phyloP scores from a whole-genome alignment of 768 basidiomycete genomes.

The Calocera viscosa region DNA sequence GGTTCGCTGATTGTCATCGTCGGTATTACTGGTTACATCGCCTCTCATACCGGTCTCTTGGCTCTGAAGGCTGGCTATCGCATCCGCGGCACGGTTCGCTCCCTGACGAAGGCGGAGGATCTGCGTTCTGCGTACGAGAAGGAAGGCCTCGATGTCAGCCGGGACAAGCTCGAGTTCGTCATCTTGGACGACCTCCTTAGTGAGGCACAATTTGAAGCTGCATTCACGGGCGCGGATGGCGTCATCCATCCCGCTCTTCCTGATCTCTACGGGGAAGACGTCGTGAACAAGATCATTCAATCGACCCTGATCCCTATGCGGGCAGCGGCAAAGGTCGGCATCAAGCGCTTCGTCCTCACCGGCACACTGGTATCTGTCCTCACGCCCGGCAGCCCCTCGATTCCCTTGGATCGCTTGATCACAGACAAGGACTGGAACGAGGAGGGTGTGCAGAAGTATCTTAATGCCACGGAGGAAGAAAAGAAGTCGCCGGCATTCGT shows the following conservation, averaged over 20 bases:
- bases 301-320: not conserved
- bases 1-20: not conserved
- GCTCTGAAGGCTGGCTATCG: not conserved
- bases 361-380: not conserved
- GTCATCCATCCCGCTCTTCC: not conserved
- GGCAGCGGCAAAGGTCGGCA: not conserved
- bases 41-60: not conserved
- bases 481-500: not conserved
- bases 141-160: not conserved
- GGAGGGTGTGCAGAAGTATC: not conserved
- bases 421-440: conserved; percentile 1
- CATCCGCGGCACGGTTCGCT: not conserved
- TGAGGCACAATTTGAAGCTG: not conserved
- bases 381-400: not conserved
- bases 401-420: not conserved
- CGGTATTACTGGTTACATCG: conserved; percentile 2
- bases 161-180: not conserved
- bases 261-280: not conserved
- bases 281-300: not conserved
- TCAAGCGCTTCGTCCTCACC: not conserved
- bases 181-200: not conserved
- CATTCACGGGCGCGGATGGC: not conserved
- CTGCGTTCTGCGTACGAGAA: not conserved
- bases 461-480: not conserved
- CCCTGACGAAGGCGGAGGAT: not conserved